These are phyloP conservation scores for Austropuccinia psidii DNA, from an alignment of 1,284 basidiomycete genomes.

Conservation along the genomic window DNA sequence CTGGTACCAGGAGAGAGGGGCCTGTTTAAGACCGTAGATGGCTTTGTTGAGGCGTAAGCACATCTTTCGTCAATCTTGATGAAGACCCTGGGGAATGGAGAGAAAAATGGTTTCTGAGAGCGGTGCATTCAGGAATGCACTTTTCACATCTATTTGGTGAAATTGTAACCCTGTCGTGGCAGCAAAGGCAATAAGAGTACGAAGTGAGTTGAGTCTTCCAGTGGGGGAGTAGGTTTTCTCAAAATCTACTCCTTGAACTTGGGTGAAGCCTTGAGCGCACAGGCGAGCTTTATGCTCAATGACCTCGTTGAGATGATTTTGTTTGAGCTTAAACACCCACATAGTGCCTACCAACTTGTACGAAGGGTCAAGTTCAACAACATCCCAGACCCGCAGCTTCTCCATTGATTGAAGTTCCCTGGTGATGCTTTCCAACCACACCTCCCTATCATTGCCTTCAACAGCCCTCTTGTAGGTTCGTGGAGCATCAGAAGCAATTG, in stretches of 20 bases:
- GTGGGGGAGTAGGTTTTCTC: neutral
- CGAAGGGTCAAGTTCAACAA: neutral
- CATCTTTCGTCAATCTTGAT: too few species aligned
- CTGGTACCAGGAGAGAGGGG: neutral
- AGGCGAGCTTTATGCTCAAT: neutral
- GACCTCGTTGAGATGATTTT: neutral
- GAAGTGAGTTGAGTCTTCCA: neutral
- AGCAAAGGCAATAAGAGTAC: neutral
- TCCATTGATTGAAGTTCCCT: neutral
- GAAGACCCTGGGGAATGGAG: neutral
- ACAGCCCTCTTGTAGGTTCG: neutral
- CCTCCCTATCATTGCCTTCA: neutral
- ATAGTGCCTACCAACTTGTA: neutral
- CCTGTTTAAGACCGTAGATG: slow-evolving; percentile 9
- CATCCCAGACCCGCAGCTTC: neutral
- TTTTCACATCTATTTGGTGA: neutral
- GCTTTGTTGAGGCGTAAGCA: neutral
- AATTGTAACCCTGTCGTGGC: too few species aligned
- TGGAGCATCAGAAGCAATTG: too few species aligned
- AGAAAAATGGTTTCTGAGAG: neutral
- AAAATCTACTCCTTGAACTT: neutral
- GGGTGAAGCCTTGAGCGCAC: neutral
- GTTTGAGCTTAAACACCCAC: neutral
- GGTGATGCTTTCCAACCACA: neutral
- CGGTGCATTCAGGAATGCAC: neutral